Evolutionary conservation across 768 basidiomycete species (phyloP).

Genomic region (Xanthoconium purpureum): DNA sequence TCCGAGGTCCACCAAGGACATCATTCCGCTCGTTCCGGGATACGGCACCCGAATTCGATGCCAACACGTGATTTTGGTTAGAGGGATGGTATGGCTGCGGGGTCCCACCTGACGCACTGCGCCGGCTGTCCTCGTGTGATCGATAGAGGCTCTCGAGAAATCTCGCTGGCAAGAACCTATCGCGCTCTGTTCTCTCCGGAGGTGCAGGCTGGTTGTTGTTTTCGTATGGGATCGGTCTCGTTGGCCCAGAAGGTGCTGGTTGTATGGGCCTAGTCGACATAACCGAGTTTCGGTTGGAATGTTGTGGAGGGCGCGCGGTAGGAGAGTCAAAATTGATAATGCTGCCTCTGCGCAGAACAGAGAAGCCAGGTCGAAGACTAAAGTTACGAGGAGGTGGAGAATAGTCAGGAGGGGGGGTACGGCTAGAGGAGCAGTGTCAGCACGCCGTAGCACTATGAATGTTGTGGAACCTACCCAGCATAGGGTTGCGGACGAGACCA

Average conservation of each 20-base stretch:
- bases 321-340: not conserved
- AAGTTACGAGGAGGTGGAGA: slow-evolving; percentile 19
- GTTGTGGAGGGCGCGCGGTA: slow-evolving; percentile 8
- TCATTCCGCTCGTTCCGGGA: slow-evolving; percentile 11
- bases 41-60: not conserved
- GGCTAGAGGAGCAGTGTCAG: slow-evolving; percentile 13
- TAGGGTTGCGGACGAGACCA: slow-evolving; percentile 27
- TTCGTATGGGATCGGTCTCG: slow-evolving; percentile 13
- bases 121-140: slow-evolving; percentile 22
- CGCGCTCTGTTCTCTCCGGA: slow-evolving; percentile 23
- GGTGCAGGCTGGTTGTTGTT: slow-evolving; percentile 8
- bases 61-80: slow-evolving; percentile 1
- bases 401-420: slow-evolving; percentile 24
- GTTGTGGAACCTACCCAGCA: slow-evolving; percentile 19
- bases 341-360: slow-evolving; percentile 16
- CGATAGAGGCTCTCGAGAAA: slow-evolving; percentile 24
- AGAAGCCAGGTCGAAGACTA: slow-evolving; percentile 12
- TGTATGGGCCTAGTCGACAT: slow-evolving; percentile 9
- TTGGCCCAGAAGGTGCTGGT: slow-evolving; percentile 3
- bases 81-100: slow-evolving; percentile 10
- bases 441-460: too few relatives aligned
- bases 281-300: slow-evolving; percentile 10
- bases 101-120: slow-evolving; percentile 9
- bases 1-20: slow-evolving; percentile 4
- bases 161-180: slow-evolving; percentile 23